These are phyloP conservation scores for Suhomyces yuchorum DNA, from an alignment of 1,139 yeast genomes.

Conservation along the genomic window DNA sequence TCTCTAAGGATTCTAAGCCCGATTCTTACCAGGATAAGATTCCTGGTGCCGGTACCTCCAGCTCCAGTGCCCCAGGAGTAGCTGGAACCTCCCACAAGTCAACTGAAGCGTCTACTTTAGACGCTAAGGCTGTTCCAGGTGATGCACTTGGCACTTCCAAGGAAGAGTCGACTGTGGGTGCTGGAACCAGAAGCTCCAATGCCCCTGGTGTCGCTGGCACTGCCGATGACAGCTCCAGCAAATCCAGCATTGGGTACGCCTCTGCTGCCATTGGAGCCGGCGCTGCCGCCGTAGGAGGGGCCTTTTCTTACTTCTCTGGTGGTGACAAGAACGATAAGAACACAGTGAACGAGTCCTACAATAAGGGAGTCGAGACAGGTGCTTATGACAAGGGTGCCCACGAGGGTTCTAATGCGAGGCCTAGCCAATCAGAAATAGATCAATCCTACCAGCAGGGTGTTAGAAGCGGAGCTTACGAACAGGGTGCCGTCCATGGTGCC, in stretches of 20 bases:
- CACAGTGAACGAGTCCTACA: conserved; percentile 1
- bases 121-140: conserved; percentile 1
- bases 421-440: background rate
- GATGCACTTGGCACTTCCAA: background rate
- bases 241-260: background rate
- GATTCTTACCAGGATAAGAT: background rate
- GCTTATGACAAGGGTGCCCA: background rate
- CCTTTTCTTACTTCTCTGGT: conserved; percentile 10
- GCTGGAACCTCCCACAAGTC: background rate
- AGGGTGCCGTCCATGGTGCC: conserved; percentile 5
- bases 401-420: background rate
- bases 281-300: conserved; percentile 13
- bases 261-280: conserved; percentile 8
- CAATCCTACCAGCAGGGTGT: background rate
- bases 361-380: conserved; percentile 4
- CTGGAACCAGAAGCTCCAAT: background rate
- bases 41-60: conserved; percentile 1
- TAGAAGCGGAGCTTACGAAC: background rate
- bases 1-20: background rate
- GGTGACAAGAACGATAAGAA: conserved; percentile 1
- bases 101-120: background rate
- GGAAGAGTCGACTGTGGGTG: background rate
- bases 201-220: background rate
- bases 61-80: background rate
- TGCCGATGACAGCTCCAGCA: background rate